Conservation (phyloP, 1,284 basidiomycete species). For the Ganoderma multipileum region DNA sequence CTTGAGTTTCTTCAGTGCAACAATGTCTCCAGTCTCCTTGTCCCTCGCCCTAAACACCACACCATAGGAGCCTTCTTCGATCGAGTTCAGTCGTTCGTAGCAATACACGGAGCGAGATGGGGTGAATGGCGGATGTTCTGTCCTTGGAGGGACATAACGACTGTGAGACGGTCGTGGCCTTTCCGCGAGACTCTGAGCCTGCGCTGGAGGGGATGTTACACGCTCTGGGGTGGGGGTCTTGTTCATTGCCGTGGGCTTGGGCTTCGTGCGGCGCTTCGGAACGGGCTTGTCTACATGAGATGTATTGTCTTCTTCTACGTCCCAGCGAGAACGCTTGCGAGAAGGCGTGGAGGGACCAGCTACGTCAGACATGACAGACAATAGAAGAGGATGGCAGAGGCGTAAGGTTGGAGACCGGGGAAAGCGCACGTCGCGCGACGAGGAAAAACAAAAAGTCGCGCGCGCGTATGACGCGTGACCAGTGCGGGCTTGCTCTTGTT, state of each 20-base stretch:
- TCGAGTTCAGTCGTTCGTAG: constrained; percentile 95
- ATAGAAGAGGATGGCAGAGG: constrained; percentile 3
- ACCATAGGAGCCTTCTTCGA: constrained; percentile 99
- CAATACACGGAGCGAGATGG: constrained; percentile 92
- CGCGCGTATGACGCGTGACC: constrained; percentile 32
- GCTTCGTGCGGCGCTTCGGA: constrained; percentile 36
- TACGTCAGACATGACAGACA: constrained; percentile 28
- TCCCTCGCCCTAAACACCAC: constrained; percentile 96
- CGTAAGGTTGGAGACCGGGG: neutral
- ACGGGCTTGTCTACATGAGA: constrained; percentile 31
- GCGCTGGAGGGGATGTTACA: constrained; percentile 17
- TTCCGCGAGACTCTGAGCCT: constrained; percentile 22
- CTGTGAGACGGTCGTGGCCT: constrained; percentile 52
- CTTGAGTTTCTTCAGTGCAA: constrained; percentile 98
- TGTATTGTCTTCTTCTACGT: constrained; percentile 53
- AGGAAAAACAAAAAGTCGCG: constrained; percentile 30
- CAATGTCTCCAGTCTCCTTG: constrained; percentile 92
- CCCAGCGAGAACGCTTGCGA: constrained; percentile 79
- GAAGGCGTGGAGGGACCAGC: constrained; percentile 47
- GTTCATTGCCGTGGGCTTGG: constrained; percentile 23
- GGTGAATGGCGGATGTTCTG: constrained; percentile 75
- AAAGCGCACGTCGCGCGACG: constrained; percentile 18
- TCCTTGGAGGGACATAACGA: constrained; percentile 76
- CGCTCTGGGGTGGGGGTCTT: constrained; percentile 28
- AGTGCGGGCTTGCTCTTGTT: constrained; percentile 25